Base-by-base conservation (phyloP, 345 rosid genomes). In the Eucalyptus cloeziana region DNA sequence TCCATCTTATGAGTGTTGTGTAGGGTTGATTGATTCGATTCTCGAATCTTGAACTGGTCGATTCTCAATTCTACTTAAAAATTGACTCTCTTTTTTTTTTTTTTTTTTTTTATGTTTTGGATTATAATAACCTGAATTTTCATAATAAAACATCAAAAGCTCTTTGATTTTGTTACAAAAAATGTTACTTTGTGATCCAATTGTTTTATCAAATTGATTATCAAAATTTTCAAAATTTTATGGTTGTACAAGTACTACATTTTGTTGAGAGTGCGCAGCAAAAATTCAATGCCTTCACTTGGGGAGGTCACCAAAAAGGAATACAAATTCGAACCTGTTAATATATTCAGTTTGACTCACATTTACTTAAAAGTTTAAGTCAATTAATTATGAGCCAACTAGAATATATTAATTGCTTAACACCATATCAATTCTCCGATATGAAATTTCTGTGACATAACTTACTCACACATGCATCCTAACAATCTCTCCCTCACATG, bases 271-370 rank as follows among this genome's bases (percentile, higher is more conserved):
- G 25, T 2, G 5, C 2, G 1, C 4, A 21, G 0, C 0, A 3
- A 0, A 52, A 52, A 3, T 1, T 5, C 2, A 0, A 52, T 52
- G 2, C 58, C 58, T 52, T 52, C 10, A 52, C 58, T 52, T 8
- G 25, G 0, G 10, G 2, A 52, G 10, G 25, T 52, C 25, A 52
- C 10, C 5, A 52, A 52, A 8, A 51, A 51, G 2, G 25, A 52
- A 5, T 52, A 19, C 25, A 52, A 52, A 52, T 52, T 1, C 10
- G 0, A 52, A 2, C 0, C 1, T 21, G 1, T 52, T 2, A 7
- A 52, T 52, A 52, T 52, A 52, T 52, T 21, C 4, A 52, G 0
- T 52, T 19, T 0, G 25, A 7, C 2, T 1, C 2, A 21, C 1
- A 0, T 8, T 52, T 0, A 22, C 24, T 52, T 19, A 19, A 52